Evolutionary conservation across 768 basidiomycete species (phyloP).

Genomic region (Pisolithus microcarpus): DNA sequence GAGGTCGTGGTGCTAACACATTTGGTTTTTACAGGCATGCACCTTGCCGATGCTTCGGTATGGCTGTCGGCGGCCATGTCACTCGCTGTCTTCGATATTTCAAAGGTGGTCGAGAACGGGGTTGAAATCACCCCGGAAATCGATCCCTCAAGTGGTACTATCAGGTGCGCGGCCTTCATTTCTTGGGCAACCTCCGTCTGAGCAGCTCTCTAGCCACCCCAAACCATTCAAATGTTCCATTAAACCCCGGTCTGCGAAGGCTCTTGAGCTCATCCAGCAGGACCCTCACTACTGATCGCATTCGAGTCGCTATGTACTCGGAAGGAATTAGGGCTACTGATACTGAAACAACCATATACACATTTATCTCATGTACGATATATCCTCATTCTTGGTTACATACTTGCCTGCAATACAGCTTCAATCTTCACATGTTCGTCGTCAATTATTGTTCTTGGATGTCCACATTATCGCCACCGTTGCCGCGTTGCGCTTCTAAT

Average conservation of each 20-base stretch:
- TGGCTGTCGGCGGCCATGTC: slow-evolving; percentile 39
- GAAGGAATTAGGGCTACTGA: background rate
- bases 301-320: background rate
- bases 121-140: slow-evolving; percentile 45
- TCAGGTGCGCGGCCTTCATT: slow-evolving; percentile 37
- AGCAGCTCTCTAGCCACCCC: slow-evolving; percentile 39
- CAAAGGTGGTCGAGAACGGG: slow-evolving; percentile 39
- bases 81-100: slow-evolving; percentile 43
- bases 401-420: too few relatives aligned
- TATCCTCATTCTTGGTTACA: background rate
- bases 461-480: too few relatives aligned
- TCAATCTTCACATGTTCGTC: too few relatives aligned
- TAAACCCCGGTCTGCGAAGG: slow-evolving; percentile 53
- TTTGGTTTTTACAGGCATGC: slow-evolving; percentile 31
- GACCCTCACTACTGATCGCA: slow-evolving; percentile 27
- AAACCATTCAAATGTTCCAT: slow-evolving; percentile 55
- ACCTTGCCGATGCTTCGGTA: slow-evolving; percentile 45
- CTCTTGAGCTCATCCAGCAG: slow-evolving; percentile 45
- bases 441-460: too few relatives aligned
- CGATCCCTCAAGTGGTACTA: slow-evolving; percentile 55
- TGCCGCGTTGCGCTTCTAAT: too few relatives aligned
- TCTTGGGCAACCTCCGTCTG: background rate
- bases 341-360: background rate
- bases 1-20: slow-evolving; percentile 21
- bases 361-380: background rate